Percentiles rank a stretch among this genome's conserved stretches.
Evolutionary conservation across 73 alveolate species (phyloP).

Genomic region (Uronychia setigera): DNA sequence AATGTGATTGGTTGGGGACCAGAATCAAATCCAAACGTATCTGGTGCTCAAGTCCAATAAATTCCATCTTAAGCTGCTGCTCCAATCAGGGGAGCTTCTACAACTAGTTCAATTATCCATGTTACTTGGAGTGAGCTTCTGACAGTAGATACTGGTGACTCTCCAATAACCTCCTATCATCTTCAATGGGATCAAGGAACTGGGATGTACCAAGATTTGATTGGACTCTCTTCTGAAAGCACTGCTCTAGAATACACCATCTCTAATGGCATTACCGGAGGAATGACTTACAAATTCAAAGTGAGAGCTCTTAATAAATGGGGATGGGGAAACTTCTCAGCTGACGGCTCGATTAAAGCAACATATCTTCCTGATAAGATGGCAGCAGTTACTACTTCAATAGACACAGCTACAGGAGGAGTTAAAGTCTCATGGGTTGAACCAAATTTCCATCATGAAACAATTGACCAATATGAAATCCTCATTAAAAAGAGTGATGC

Average conservation of each 20-base stretch:
- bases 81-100: constrained; percentile 10
- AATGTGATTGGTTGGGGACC: constrained; percentile 46
- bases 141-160: constrained; percentile 14
- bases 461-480: constrained; percentile 8
- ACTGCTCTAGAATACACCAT: no score
- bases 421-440: constrained; percentile 53
- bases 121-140: constrained; percentile 29
- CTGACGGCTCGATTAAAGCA: neutral
- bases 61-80: constrained; percentile 20
- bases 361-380: constrained; percentile 1
- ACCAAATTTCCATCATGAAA: constrained; percentile 32
- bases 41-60: constrained; percentile 17
- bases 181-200: constrained; percentile 53
- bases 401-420: constrained; percentile 36
- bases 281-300: constrained; percentile 29
- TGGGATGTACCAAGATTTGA: no score
- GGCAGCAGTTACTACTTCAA: constrained; percentile 26
- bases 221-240: no score
- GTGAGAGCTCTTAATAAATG: constrained; percentile 45
- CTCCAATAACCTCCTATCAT: neutral
- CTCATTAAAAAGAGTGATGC: constrained; percentile 1
- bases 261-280: constrained; percentile 14
- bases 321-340: constrained; percentile 48
- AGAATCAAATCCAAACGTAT: neutral
- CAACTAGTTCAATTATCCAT: constrained; percentile 13